Conservation (phyloP, 2,329 filamentous ascomycete genomes). For the Trichoderma sp. region DNA sequence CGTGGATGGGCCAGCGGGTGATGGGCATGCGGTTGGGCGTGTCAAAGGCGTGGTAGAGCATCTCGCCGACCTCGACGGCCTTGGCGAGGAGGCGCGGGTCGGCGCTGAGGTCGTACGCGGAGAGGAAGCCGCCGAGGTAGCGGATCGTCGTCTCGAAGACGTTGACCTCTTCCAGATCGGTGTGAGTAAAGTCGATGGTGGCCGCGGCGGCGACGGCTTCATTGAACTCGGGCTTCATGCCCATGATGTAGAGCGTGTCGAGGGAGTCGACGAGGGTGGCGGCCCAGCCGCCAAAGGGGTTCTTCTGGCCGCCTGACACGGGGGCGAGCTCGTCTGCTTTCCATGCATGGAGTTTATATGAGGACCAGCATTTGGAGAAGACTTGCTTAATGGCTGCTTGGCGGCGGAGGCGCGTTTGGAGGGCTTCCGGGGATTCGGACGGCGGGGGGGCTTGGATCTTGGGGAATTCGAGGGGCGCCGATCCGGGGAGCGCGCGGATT, state of each 20-base stretch:
- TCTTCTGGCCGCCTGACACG: slow-evolving; percentile 49
- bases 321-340: slow-evolving; percentile 55
- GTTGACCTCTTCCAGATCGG: slow-evolving; percentile 47
- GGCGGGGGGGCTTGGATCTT: slow-evolving; percentile 40
- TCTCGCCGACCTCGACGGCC: slow-evolving; percentile 54
- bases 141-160: slow-evolving; percentile 59
- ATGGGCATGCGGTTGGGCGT: slow-evolving; percentile 53
- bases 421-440: slow-evolving; percentile 31
- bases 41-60: slow-evolving; percentile 57
- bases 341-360: slow-evolving; percentile 57
- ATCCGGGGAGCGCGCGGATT: slow-evolving; percentile 39
- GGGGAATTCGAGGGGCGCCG: slow-evolving; percentile 37
- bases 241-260: slow-evolving; percentile 66
- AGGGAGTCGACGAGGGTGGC: slow-evolving; percentile 63
- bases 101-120: slow-evolving; percentile 53
- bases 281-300: slow-evolving; percentile 57
- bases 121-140: slow-evolving; percentile 55
- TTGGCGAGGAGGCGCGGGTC: slow-evolving; percentile 50
- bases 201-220: slow-evolving; percentile 53
- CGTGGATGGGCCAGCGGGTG: slow-evolving; percentile 38
- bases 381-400: slow-evolving; percentile 46
- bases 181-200: slow-evolving; percentile 54
- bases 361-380: slow-evolving; percentile 51
- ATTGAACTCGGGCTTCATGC: slow-evolving; percentile 57
- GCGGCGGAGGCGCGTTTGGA: slow-evolving; percentile 32